phyloP scores from a whole-genome alignment of 345 rosid species.

The Bretschneidera sinensis region DNA sequence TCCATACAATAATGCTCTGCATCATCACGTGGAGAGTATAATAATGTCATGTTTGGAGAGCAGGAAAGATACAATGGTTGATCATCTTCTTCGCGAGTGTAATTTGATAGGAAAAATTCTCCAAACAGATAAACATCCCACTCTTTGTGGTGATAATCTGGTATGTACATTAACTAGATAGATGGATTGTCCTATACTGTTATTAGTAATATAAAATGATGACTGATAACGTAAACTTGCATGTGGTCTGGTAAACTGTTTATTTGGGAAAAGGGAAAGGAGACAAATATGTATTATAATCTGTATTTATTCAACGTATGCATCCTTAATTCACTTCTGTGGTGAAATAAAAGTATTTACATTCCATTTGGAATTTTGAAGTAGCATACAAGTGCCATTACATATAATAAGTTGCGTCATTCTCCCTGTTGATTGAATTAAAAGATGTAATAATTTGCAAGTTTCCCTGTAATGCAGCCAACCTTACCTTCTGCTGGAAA shows the following conservation, averaged over 20 bases:
- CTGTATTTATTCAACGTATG: neutral
- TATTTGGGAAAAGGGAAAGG: neutral
- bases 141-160: constrained; percentile 55
- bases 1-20: constrained; percentile 91
- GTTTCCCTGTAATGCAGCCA: constrained; percentile 49
- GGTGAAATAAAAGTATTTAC: neutral
- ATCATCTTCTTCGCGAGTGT: constrained; percentile 79
- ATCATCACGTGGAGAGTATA: constrained; percentile 94
- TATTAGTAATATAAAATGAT: neutral
- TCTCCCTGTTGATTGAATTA: neutral
- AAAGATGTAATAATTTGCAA: neutral
- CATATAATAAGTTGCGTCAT: neutral
- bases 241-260: neutral
- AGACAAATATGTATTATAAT: neutral
- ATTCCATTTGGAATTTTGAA: neutral
- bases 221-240: neutral
- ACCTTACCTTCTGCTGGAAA: constrained; percentile 70
- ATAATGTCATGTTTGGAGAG: constrained; percentile 79
- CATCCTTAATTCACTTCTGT: neutral
- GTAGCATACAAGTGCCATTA: neutral
- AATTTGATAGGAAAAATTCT: constrained; percentile 70
- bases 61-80: constrained; percentile 53
- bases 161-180: constrained; percentile 24
- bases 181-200: constrained; percentile 2
- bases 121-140: constrained; percentile 62